Conservation (phyloP, 352 stramenopile genomes). For the Phytophthora constricta region DNA sequence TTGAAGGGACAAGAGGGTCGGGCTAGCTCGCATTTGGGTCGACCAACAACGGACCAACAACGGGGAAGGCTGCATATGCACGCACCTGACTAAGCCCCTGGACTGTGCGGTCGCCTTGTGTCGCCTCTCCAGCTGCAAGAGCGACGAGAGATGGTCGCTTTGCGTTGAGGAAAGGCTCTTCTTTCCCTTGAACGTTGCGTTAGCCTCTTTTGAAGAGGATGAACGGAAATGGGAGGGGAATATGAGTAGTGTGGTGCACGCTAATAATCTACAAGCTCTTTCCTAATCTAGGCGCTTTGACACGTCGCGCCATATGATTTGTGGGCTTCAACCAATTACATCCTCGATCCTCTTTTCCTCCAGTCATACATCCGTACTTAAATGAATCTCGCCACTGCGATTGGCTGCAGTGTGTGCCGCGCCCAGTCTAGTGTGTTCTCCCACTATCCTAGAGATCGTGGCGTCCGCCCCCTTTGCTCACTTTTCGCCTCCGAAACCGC, state of each 20-base stretch:
- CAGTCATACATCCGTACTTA: too few relatives aligned
- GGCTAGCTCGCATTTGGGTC: too few relatives aligned
- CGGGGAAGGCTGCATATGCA: not conserved
- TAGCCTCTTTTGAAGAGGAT: not conserved
- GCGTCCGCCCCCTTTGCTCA: too few relatives aligned
- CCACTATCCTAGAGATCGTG: too few relatives aligned
- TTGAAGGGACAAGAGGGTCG: not conserved
- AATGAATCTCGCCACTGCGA: not conserved
- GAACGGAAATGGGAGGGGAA: constrained; percentile 11
- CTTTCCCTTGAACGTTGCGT: not conserved
- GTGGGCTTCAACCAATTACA: too few relatives aligned
- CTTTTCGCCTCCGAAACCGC: not conserved
- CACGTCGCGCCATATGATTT: constrained; percentile 1
- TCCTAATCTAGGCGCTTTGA: not conserved
- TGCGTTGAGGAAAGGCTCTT: not conserved
- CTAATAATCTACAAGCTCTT: not conserved
- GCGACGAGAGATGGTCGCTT: not conserved
- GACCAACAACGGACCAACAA: not conserved
- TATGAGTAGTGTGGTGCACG: constrained; percentile 1
- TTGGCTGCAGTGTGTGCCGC: not conserved
- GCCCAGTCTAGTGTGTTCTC: too few relatives aligned
- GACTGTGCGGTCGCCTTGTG: not conserved
- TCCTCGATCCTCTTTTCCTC: too few relatives aligned
- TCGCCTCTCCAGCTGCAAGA: not conserved
- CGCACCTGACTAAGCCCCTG: not conserved